A percentile compares a stretch with the other conserved stretches of the same genome.
These are phyloP conservation scores for Dendrobium catenatum DNA, from an alignment of 106 monocot genomes.

Conservation along the genomic window DNA sequence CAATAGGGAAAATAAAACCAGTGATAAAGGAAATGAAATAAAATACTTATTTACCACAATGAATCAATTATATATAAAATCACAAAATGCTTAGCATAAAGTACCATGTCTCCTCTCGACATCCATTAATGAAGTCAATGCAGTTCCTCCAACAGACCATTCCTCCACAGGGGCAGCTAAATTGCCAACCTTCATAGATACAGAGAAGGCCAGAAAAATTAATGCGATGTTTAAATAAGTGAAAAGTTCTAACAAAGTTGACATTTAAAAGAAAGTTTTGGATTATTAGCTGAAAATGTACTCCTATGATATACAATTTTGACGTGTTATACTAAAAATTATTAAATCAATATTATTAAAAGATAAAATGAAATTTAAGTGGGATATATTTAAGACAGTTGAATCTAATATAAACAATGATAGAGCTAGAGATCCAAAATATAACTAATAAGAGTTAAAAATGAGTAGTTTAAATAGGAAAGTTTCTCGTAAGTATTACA, in stretches of 20 bases:
- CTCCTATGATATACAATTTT: not conserved
- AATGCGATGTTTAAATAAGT: not conserved
- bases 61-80: not conserved
- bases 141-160: constrained; percentile 96
- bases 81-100: not conserved
- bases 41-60: not conserved
- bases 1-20: not conserved
- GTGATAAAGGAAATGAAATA: not conserved
- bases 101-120: constrained; percentile 96
- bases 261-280: not conserved
- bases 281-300: not conserved
- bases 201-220: not conserved
- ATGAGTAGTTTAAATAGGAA: not conserved
- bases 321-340: not conserved
- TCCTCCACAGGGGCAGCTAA: constrained; percentile 84
- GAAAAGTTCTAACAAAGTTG: not conserved
- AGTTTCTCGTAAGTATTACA: not conserved
- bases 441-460: no score
- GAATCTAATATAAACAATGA: not conserved
- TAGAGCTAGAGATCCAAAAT: no score
- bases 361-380: not conserved
- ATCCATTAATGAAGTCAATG: constrained; percentile 93
- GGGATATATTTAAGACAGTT: not conserved
- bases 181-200: constrained; percentile 69
- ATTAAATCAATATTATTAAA: not conserved